phyloP scores from a whole-genome alignment of 805 yeast genomes.

The Candida montana region DNA sequence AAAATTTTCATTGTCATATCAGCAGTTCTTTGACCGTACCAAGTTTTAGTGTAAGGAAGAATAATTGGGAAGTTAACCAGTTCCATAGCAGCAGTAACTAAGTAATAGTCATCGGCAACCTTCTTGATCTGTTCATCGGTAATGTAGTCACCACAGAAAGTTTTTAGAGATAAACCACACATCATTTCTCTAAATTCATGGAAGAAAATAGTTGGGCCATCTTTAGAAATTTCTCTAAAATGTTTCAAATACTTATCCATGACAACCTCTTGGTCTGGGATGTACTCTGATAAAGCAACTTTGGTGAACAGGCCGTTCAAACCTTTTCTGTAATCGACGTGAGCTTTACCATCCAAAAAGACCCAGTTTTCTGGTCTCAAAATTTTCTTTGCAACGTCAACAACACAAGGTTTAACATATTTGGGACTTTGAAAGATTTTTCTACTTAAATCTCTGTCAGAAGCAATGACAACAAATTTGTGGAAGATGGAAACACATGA shows the following conservation, averaged over 20 bases:
- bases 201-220: constrained; percentile 75
- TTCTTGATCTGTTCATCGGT: constrained; percentile 84
- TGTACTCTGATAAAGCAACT: constrained; percentile 73
- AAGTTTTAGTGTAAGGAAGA: constrained; percentile 91
- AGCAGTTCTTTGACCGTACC: constrained; percentile 94
- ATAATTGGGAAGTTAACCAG: constrained; percentile 97
- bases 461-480: constrained; percentile 93
- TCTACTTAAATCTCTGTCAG: constrained; percentile 81
- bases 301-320: constrained; percentile 86
- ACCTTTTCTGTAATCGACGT: constrained; percentile 86
- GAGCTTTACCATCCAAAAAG: constrained; percentile 92
- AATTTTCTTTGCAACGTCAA: constrained; percentile 92
- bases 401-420: constrained; percentile 95
- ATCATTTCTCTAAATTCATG: constrained; percentile 91
- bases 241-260: constrained; percentile 76
- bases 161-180: constrained; percentile 89
- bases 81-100: constrained; percentile 93
- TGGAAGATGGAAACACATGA: constrained; percentile 98
- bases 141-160: constrained; percentile 95
- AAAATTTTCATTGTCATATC: constrained; percentile 92
- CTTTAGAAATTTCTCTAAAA: constrained; percentile 53
- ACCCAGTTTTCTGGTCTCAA: constrained; percentile 97
- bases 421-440: constrained; percentile 80
- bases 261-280: constrained; percentile 78
- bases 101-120: constrained; percentile 88